Base-by-base conservation (phyloP, 2,329 filamentous ascomycete species). In the Colletotrichum euphorbiae region DNA sequence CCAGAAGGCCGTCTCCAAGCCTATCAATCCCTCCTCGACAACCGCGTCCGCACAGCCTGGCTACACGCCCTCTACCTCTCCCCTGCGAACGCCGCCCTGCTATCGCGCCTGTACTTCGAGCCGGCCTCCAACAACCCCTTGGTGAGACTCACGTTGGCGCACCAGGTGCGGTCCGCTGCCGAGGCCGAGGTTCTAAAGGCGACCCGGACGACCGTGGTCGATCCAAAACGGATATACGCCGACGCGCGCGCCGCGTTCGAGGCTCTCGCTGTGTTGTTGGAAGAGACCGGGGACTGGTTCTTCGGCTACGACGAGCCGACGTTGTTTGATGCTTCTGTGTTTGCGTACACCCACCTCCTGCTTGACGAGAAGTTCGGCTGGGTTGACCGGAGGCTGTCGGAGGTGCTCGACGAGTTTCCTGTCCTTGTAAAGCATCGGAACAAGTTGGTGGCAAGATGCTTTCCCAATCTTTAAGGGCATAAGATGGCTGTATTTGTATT, bases 311-410 rank as follows among this genome's bases (percentile, higher is more conserved):
- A 65, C 57, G 78, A 33, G 76, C 93, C 95, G 0, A 89, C 90
- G 0, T 75, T 95, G 24, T 95, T 98, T 73, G 96, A 99, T 79
- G 94, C 95, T 6, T 89, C 89, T 61, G 88, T 98, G 2, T 98
- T 98, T 80, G 90, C 93, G 3, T 99, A 98, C 78, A 94, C 93
- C 0, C 89, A 97, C 77, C 82, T 97, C 57, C 82, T 98, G 59
- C 80, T 97, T 58, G 89, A 92, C 68, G 84, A 89, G 74, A 69
- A 69, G 7, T 71, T 93, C 71, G 82, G 80, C 1, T 94, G 92
- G 92, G 82, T 81, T 67, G 88, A 92, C 64, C 85, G 84, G 69
- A 82, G 83, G 60, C 80, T 97, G 58, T 82, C 78, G 13, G 83
- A 85, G 62, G 80, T 87, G 57, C 75, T 97, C 66, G 78, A 77